Evolutionary conservation across 129 eudicot genomes (phyloP), one percentile per base, ranked within the genome.

Genomic region (Arctium minus): DNA sequence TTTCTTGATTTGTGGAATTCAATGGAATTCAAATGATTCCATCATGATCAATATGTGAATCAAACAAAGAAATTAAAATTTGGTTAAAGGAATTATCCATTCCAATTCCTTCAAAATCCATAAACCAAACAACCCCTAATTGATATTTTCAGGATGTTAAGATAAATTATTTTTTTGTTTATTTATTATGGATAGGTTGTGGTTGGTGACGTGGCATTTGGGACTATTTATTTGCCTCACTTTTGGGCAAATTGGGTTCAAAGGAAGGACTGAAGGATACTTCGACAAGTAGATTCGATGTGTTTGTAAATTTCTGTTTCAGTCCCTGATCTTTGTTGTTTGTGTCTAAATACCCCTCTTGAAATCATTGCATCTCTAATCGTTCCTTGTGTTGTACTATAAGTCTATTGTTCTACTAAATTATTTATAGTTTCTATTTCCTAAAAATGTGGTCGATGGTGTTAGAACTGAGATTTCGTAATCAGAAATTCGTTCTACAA

Each of bases 231-330:
- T 96, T 32, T 68, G 85, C 89, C 92, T 96, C 6, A 93, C 98
- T 62, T 96, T 96, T 77, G 99, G 99, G 60, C 99, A 96, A 81
- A 96, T 96, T 80, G 99, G 99, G 2, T 96, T 96, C 96, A 96
- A 93, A 80, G 99, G 99, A 8, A 91, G 99, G 98, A 88, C 97
- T 44, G 99, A 96, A 73, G 91, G 89, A 9, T 96, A 96, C 89
- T 93, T 95, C 42, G 90, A 82, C 78, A 90, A 84, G 64, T 84
- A 79, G 79, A 84, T 53, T 60, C 12, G 8, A 30, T 33, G 76
- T 84, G 53, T 33, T 9, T 84, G 46, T 73, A 79, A 42, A 72
- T 83, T 83, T 76, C 32, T 40, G 22, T 72, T 32, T 78, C 22
- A 33, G 32, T 73, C 71, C 37, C 40, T 27, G 5, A 53, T 72